Evolutionary conservation across 2,329 filamentous ascomycete species (phyloP).

Genomic region (Laburnicola sp.): DNA sequence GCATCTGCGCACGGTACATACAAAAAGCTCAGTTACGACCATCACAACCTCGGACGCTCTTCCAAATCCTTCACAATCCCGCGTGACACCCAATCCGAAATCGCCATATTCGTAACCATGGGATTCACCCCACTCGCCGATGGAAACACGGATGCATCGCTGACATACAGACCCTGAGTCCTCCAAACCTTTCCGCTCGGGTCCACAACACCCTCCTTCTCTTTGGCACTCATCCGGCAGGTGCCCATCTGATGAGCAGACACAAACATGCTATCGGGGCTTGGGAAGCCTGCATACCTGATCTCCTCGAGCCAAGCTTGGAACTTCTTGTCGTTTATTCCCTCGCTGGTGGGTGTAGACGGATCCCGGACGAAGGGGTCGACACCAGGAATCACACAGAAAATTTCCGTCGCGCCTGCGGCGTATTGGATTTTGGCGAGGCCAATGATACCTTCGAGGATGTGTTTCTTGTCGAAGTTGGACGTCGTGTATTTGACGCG

Average conservation of each 20-base stretch:
- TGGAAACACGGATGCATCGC: conserved; percentile 76
- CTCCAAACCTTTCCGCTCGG: conserved; percentile 62
- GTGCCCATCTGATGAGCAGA: conserved; percentile 84
- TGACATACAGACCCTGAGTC: conserved; percentile 66
- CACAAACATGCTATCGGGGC: conserved; percentile 58
- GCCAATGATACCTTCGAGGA: conserved; percentile 71
- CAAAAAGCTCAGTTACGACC: background rate
- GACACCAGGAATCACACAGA: conserved; percentile 64
- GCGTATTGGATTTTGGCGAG: conserved; percentile 77
- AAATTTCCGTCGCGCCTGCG: conserved; percentile 78
- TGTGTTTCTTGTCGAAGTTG: conserved; percentile 70
- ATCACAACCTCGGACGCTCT: conserved; percentile 25
- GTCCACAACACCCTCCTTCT: conserved; percentile 51
- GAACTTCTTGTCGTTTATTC: conserved; percentile 64
- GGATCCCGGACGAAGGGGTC: conserved; percentile 62
- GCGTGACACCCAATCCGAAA: conserved; percentile 42
- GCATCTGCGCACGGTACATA: no score
- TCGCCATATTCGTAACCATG: conserved; percentile 74
- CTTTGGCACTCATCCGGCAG: conserved; percentile 67
- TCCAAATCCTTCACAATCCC: conserved; percentile 32
- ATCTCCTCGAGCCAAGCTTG: conserved; percentile 61
- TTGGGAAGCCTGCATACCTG: conserved; percentile 54
- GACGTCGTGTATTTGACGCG: conserved; percentile 72
- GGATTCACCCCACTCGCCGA: conserved; percentile 79
- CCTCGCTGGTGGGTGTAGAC: conserved; percentile 30